Percentiles rank a stretch among this genome's conserved stretches.
phyloP scores from a whole-genome alignment of 2,329 filamentous ascomycete genomes.

The Ceratocystis destructans region DNA sequence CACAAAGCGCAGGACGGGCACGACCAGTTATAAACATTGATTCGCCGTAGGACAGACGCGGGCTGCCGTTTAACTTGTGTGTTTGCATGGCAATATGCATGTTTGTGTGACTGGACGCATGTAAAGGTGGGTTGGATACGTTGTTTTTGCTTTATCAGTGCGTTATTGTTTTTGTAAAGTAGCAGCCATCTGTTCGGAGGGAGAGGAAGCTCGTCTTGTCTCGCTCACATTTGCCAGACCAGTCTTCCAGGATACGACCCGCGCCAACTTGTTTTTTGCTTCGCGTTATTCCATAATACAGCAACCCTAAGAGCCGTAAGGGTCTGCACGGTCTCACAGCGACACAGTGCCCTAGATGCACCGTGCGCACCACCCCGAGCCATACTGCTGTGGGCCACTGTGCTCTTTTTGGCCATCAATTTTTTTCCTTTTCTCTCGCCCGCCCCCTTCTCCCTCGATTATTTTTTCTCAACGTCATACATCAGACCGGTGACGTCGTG shows the following conservation, averaged over 20 bases:
- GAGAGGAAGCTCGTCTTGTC: not conserved
- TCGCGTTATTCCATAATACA: not conserved
- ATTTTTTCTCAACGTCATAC: slow-evolving; percentile 20
- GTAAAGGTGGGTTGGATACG: not conserved
- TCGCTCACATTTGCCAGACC: not conserved
- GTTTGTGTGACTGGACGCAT: not conserved
- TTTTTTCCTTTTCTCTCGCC: slow-evolving; percentile 19
- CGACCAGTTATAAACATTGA: not conserved
- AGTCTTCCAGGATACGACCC: not conserved
- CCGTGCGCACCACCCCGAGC: not conserved
- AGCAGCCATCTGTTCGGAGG: not conserved
- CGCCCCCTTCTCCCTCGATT: slow-evolving; percentile 18
- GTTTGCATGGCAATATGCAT: not conserved
- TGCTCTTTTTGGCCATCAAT: slow-evolving; percentile 15
- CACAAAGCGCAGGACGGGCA: not conserved
- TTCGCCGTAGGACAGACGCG: not conserved
- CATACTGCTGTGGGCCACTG: slow-evolving; percentile 10
- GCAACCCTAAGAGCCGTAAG: not conserved
- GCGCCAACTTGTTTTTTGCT: not conserved
- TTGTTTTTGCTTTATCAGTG: not conserved
- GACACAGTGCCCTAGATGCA: not conserved
- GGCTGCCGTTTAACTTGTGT: not conserved
- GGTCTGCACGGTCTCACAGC: not conserved
- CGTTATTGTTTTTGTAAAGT: not conserved
- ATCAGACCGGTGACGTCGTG: slow-evolving; percentile 19